These are phyloP conservation scores for Tricholomella constricta DNA, from an alignment of 768 basidiomycete species.

Conservation along the genomic window DNA sequence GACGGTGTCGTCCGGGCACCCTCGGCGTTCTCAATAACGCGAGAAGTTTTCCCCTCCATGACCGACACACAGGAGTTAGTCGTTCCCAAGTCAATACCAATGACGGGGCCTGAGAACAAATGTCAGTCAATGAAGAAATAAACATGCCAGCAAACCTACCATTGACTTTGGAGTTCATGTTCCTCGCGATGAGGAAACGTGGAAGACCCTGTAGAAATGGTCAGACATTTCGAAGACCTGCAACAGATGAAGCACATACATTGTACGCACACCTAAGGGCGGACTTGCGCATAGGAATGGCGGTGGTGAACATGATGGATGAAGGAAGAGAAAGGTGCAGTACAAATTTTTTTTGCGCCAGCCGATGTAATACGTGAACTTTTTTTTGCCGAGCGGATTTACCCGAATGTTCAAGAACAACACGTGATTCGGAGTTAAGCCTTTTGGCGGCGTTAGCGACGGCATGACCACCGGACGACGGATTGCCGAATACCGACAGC, in stretches of 20 bases:
- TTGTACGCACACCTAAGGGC: conserved; percentile 58
- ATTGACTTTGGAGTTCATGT: conserved; percentile 94
- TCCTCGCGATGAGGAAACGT: conserved; percentile 79
- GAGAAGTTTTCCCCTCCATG: conserved; percentile 94
- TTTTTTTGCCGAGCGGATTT: conserved; percentile 37
- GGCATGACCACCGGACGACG: not conserved
- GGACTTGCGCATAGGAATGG: conserved; percentile 63
- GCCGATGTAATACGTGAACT: conserved; percentile 34
- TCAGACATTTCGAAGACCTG: not conserved
- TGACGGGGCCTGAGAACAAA: conserved; percentile 65
- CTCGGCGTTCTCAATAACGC: conserved; percentile 97
- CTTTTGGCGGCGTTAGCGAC: not conserved
- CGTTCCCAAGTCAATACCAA: conserved; percentile 96
- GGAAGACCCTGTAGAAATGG: conserved; percentile 53
- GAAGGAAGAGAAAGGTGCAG: conserved; percentile 41
- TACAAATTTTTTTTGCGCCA: conserved; percentile 48
- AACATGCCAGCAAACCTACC: conserved; percentile 48
- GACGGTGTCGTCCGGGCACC: conserved; percentile 98
- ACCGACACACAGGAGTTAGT: conserved; percentile 91
- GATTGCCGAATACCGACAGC: conserved; percentile 9
- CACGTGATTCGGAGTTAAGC: conserved; percentile 20
- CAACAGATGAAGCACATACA: conserved; percentile 43
- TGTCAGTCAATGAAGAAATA: conserved; percentile 4
- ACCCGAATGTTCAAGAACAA: conserved; percentile 41
- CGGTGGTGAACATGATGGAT: conserved; percentile 72